Percentiles rank a stretch among this genome's conserved stretches.
phyloP scores from a whole-genome alignment of 495 filamentous ascomycete species.

The Daldinia concentrica region DNA sequence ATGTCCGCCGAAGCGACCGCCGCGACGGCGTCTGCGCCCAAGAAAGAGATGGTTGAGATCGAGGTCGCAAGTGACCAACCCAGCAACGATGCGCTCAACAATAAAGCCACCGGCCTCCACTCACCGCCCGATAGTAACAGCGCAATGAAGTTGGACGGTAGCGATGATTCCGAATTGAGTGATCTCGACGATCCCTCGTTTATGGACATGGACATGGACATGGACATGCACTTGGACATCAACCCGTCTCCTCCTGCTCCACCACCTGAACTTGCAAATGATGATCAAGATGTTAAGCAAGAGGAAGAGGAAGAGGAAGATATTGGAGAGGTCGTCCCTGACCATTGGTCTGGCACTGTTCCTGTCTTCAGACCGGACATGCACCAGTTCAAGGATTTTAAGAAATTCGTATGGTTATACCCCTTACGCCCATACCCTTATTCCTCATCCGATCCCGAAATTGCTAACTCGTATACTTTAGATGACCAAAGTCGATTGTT shows the following conservation, averaged over 20 bases:
- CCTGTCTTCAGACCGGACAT: conserved; percentile 96
- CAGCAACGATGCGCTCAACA: conserved; percentile 26
- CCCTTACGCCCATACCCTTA: conserved; percentile 4
- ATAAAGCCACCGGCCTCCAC: conserved; percentile 55
- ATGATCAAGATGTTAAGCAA: conserved; percentile 30
- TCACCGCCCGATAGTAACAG: conserved; percentile 63
- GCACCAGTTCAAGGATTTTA: conserved; percentile 93
- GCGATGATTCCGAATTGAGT: conserved; percentile 65
- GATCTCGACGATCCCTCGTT: conserved; percentile 58
- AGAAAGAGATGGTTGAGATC: conserved; percentile 30
- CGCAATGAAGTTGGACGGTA: conserved; percentile 59
- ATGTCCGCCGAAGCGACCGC: conserved; percentile 49
- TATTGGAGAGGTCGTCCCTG: conserved; percentile 77
- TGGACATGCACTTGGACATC: conserved; percentile 32
- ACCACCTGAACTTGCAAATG: conserved; percentile 12
- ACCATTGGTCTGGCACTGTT: conserved; percentile 89
- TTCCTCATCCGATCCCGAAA: conserved; percentile 11
- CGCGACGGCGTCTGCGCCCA: conserved; percentile 44
- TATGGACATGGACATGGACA: conserved; percentile 44
- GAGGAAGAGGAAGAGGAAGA: conserved; percentile 56
- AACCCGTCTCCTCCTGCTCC: conserved; percentile 41
- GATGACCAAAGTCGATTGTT: conserved; percentile 86
- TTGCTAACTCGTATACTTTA: conserved; percentile 38
- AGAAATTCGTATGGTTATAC: conserved; percentile 68
- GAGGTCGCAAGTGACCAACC: conserved; percentile 31